phyloP scores from a whole-genome alignment of 495 filamentous ascomycete genomes.

The Penicillium dipodomyicola region DNA sequence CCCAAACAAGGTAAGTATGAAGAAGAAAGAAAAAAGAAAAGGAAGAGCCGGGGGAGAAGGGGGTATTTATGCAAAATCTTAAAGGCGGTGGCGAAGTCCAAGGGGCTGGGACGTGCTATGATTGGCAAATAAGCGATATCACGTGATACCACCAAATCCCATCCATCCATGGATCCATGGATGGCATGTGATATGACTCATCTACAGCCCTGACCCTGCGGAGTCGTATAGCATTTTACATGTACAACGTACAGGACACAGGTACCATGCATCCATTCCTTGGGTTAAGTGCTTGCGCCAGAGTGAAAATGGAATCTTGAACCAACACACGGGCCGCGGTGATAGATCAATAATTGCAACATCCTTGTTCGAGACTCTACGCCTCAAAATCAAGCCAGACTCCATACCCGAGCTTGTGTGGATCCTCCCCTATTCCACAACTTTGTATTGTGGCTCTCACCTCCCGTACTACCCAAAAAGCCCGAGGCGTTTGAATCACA shows the following conservation, averaged over 20 bases:
- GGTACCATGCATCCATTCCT: constrained; percentile 7
- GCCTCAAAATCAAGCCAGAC: constrained; percentile 13
- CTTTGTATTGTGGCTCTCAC: constrained; percentile 15
- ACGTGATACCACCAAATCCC: background rate
- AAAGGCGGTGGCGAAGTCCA: constrained; percentile 23
- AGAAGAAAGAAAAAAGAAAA: constrained; percentile 51
- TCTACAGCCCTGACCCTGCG: background rate
- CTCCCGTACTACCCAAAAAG: background rate
- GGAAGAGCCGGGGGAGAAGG: constrained; percentile 18
- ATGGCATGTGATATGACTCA: constrained; percentile 4
- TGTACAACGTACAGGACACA: background rate
- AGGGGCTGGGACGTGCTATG: rapidly evolving
- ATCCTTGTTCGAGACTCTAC: constrained; percentile 43
- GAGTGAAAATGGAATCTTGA: background rate
- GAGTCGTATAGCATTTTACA: background rate
- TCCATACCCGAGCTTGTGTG: constrained; percentile 19
- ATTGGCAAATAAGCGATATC: background rate
- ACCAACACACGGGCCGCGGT: background rate
- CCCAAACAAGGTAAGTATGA: constrained; percentile 76
- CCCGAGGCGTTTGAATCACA: constrained; percentile 4
- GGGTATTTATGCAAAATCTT: constrained; percentile 28
- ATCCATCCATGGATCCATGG: too few species aligned
- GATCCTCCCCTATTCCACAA: constrained; percentile 18
- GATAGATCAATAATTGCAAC: constrained; percentile 46
- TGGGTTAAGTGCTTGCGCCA: background rate